Evolutionary conservation across 208 protist genomes (phyloP).

Genomic region (Balamuthia mandrillaris): DNA sequence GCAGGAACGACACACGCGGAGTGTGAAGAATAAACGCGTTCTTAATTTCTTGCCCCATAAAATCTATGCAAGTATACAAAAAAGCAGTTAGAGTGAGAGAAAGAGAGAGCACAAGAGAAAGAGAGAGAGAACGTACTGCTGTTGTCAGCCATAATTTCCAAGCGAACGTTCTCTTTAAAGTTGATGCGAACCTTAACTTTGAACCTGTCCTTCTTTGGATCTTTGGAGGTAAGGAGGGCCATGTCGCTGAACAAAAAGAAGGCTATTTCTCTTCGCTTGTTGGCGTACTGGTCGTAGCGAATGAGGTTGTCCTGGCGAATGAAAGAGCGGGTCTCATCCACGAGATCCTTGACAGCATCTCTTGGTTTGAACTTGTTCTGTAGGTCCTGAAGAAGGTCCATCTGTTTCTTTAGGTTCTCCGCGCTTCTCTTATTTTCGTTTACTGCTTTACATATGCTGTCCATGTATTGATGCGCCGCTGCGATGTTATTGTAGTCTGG

Average conservation of each 20-base stretch:
- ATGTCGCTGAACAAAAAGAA: conserved; percentile 1
- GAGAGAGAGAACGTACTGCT: not conserved
- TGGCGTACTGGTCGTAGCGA: not conserved
- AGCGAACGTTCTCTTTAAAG: not conserved
- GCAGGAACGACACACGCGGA: not conserved
- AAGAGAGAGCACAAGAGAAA: not conserved
- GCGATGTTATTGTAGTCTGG: not conserved
- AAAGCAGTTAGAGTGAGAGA: not conserved
- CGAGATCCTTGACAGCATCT: not conserved
- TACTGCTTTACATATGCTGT: conserved; percentile 2
- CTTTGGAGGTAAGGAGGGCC: not conserved
- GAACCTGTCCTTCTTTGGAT: conserved; percentile 7
- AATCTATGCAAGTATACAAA: not conserved
- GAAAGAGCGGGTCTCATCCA: conserved; percentile 1
- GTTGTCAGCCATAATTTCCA: conserved; percentile 16
- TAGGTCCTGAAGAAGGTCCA: conserved; percentile 4
- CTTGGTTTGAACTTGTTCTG: conserved; percentile 15
- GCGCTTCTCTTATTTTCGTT: conserved; percentile 17
- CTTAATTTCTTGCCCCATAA: conserved; percentile 23
- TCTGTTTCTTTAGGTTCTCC: conserved; percentile 28
- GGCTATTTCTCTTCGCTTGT: not conserved
- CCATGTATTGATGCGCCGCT: conserved; percentile 8
- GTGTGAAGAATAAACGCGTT: conserved; percentile 23
- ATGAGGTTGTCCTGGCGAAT: not conserved
- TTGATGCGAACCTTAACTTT: not conserved